A percentile compares a stretch with the other conserved stretches of the same genome.
These are phyloP conservation scores for Lactifluus pinguis DNA, from an alignment of 768 basidiomycete genomes.

Conservation along the genomic window DNA sequence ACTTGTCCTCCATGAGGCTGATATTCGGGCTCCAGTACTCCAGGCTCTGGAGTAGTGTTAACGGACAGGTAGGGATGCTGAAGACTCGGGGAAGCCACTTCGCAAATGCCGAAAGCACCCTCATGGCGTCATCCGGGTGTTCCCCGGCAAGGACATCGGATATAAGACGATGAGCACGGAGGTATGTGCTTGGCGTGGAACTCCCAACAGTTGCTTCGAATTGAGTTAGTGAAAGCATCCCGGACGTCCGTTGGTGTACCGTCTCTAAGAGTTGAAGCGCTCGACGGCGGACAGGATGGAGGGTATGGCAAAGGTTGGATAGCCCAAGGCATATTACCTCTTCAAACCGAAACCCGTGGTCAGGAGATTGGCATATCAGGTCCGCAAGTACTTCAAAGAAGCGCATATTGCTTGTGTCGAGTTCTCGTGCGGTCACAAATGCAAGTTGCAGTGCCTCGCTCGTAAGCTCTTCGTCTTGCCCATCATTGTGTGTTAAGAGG, in stretches of 20 bases:
- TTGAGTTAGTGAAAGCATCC: constrained; percentile 57
- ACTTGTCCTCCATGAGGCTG: constrained; percentile 56
- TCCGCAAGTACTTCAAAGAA: constrained; percentile 79
- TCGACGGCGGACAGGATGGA: constrained; percentile 51
- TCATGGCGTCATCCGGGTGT: constrained; percentile 54
- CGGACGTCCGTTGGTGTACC: constrained; percentile 59
- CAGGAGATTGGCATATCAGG: constrained; percentile 45
- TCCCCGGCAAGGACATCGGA: constrained; percentile 73
- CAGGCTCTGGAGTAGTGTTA: constrained; percentile 67
- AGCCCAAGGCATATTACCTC: constrained; percentile 72
- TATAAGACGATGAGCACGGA: constrained; percentile 69
- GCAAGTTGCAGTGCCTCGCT: constrained; percentile 62
- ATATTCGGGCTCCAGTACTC: constrained; percentile 80
- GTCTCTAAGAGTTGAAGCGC: constrained; percentile 73
- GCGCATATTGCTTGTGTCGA: constrained; percentile 46
- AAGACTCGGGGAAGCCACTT: constrained; percentile 61
- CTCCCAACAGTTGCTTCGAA: constrained; percentile 70
- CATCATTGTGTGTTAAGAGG: constrained; percentile 48
- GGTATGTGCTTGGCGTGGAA: constrained; percentile 64
- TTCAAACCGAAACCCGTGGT: constrained; percentile 58
- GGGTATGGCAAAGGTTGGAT: constrained; percentile 75
- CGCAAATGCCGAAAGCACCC: constrained; percentile 62
- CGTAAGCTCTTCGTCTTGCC: constrained; percentile 44
- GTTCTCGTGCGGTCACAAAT: constrained; percentile 47
- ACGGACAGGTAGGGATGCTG: constrained; percentile 38